Percentiles rank a stretch among this genome's conserved stretches.
These are phyloP conservation scores for Penicillium verrucosum DNA, from an alignment of 2,329 filamentous ascomycete genomes.

Conservation along the genomic window DNA sequence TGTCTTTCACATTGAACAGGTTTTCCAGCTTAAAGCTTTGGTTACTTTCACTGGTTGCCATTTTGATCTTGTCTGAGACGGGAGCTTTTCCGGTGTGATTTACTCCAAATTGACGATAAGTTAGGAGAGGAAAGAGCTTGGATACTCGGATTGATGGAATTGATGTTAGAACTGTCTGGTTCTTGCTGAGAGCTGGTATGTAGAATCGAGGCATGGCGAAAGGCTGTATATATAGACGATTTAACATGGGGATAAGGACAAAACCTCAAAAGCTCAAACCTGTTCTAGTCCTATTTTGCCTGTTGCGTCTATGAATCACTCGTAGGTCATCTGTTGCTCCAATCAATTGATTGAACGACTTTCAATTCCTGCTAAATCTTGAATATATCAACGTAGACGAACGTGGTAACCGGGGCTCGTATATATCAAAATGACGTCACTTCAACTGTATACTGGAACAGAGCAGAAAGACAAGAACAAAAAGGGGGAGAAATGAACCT, in stretches of 20 bases:
- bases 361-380: not conserved
- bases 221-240: not conserved
- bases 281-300: not conserved
- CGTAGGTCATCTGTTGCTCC: slow-evolving; percentile 2
- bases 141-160: not conserved
- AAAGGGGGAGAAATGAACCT: not conserved
- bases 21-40: slow-evolving; percentile 49
- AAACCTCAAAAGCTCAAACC: not conserved
- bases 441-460: not conserved
- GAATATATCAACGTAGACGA: not conserved
- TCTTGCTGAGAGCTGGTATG: not conserved
- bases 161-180: not conserved
- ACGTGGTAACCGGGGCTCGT: not conserved
- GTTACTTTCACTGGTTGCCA: slow-evolving; percentile 36
- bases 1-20: slow-evolving; percentile 55
- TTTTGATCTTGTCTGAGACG: slow-evolving; percentile 9
- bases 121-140: not conserved
- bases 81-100: not conserved
- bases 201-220: not conserved
- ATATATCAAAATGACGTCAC: not conserved
- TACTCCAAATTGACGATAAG: not conserved
- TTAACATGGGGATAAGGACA: too few species aligned
- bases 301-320: not conserved
- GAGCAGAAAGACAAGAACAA: not conserved
- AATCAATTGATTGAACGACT: too few species aligned